A percentile compares a stretch with the other conserved stretches of the same genome.
Conservation (phyloP, 2,329 filamentous ascomycete genomes). For the Xylariales sp. region DNA sequence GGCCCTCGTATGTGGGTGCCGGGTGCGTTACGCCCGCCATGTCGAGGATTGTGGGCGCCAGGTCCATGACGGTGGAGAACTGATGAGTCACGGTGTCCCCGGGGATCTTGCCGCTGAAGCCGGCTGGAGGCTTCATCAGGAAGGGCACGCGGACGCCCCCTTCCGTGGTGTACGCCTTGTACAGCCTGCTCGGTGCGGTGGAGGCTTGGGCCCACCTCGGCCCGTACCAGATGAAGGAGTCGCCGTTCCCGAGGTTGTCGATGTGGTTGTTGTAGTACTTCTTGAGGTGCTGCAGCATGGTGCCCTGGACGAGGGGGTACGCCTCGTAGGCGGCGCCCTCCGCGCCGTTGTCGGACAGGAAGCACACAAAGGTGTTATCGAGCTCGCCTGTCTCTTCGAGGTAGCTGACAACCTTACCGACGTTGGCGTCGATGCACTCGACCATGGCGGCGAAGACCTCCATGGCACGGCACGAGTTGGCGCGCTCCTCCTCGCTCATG, state of each 20-base stretch:
- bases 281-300: conserved; percentile 20
- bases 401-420: conserved; percentile 48
- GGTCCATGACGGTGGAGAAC: no score
- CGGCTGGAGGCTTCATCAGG: conserved; percentile 23
- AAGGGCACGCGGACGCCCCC: conserved; percentile 50
- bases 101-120: no score
- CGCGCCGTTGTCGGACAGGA: conserved; percentile 48
- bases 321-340: conserved; percentile 19
- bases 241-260: conserved; percentile 48
- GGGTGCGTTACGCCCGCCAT: no score
- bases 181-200: conserved; percentile 21
- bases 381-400: conserved; percentile 44
- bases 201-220: conserved; percentile 43
- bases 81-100: no score
- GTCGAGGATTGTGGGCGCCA: no score
- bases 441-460: conserved; percentile 54
- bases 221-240: conserved; percentile 56
- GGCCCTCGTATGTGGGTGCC: no score
- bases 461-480: conserved; percentile 23
- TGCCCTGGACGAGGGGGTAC: conserved; percentile 12
- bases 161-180: conserved; percentile 35
- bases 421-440: conserved; percentile 47
- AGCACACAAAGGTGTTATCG: conserved; percentile 49
- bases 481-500: no score
- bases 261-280: conserved; percentile 53